These are phyloP conservation scores for Waltiozyma sp. DNA, from an alignment of 1,139 yeast species.

Conservation along the genomic window DNA sequence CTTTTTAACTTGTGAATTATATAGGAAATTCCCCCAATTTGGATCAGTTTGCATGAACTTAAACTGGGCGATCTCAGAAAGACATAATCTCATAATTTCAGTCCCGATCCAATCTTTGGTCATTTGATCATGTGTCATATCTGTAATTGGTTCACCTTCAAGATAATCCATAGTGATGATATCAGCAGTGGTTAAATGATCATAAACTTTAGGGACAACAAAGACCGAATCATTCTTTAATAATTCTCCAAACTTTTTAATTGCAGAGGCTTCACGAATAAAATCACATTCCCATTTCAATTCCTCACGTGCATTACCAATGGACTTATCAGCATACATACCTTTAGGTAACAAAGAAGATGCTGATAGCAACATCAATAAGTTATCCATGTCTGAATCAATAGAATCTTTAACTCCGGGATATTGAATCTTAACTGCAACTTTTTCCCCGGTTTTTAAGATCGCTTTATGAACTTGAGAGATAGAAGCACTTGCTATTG, in stretches of 20 bases:
- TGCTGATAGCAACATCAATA: conserved; percentile 73
- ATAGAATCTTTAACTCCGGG: conserved; percentile 96
- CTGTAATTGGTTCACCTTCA: conserved; percentile 75
- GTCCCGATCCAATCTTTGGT: conserved; percentile 76
- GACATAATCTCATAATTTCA: conserved; percentile 76
- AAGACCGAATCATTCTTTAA: conserved; percentile 66
- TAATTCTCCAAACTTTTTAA: conserved; percentile 55
- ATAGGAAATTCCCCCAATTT: conserved; percentile 95
- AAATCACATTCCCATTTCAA: conserved; percentile 98
- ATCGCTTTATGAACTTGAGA: conserved; percentile 93
- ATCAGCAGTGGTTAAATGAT: conserved; percentile 67
- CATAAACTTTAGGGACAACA: conserved; percentile 72
- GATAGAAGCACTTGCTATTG: conserved; percentile 95
- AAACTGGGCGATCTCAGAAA: conserved; percentile 74
- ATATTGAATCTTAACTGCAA: conserved; percentile 94
- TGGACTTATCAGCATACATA: conserved; percentile 79
- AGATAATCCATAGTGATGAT: conserved; percentile 85
- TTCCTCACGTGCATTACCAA: conserved; percentile 88
- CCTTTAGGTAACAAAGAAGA: conserved; percentile 86
- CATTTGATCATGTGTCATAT: conserved; percentile 65
- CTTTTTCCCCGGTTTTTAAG: conserved; percentile 47
- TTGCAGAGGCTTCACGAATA: conserved; percentile 74
- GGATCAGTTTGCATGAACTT: conserved; percentile 98
- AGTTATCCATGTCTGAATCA: conserved; percentile 84
- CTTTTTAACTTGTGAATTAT: conserved; percentile 51